These are phyloP conservation scores for Lecanosticta acicola DNA, from an alignment of 2,329 filamentous ascomycete genomes.

Conservation along the genomic window DNA sequence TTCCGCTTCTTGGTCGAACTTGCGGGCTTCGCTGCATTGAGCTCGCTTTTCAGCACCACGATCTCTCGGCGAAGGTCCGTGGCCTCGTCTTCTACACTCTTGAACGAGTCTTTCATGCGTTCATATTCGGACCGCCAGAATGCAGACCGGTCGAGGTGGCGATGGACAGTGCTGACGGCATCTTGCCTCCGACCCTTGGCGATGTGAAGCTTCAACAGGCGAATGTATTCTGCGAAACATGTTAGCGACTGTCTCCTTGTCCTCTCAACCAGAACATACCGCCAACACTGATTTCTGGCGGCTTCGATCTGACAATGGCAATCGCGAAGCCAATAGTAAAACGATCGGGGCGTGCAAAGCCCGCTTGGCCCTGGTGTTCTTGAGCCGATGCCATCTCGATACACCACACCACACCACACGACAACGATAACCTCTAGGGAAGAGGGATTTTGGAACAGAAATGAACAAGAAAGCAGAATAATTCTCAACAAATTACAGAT, in stretches of 20 bases:
- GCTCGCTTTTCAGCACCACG: conserved; percentile 19
- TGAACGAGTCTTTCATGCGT: conserved; percentile 15
- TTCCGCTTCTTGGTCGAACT: conserved; percentile 30
- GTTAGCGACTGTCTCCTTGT: conserved; percentile 5
- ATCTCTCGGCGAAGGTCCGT: conserved; percentile 23
- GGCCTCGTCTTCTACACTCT: conserved; percentile 16
- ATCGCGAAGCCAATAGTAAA: conserved; percentile 26
- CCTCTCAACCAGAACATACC: too few relatives aligned
- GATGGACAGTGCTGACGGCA: conserved; percentile 23
- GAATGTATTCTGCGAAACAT: conserved; percentile 25
- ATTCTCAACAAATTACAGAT: too few relatives aligned
- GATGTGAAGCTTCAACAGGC: conserved; percentile 33
- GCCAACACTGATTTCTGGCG: conserved; percentile 31
- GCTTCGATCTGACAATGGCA: conserved; percentile 35
- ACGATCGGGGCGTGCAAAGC: too few relatives aligned
- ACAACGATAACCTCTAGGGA: too few relatives aligned
- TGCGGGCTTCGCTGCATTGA: conserved; percentile 10
- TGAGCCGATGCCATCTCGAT: conserved; percentile 3
- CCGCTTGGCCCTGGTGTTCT: too few relatives aligned
- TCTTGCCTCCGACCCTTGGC: conserved; percentile 22
- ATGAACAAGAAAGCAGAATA: too few relatives aligned
- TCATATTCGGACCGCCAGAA: conserved; percentile 35
- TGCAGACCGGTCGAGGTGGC: conserved; percentile 37
- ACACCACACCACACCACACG: too few relatives aligned
- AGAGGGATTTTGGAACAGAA: too few relatives aligned